Conservation (phyloP, 345 rosid species). For the Diplotaxis tenuifolia region DNA sequence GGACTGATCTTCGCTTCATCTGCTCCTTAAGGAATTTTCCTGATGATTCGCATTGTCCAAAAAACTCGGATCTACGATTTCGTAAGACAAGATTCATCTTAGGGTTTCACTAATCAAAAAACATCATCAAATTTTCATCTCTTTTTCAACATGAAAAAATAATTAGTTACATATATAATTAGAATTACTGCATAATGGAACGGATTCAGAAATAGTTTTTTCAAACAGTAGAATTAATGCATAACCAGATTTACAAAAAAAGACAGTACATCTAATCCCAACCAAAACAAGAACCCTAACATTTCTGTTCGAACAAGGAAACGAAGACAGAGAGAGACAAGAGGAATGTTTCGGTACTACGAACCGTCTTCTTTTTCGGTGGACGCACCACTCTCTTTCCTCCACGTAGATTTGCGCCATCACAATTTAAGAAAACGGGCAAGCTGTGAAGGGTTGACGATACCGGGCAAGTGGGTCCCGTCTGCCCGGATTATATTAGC, state of each 20-base stretch:
- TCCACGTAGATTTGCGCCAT: conserved; percentile 42
- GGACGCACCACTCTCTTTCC: conserved; percentile 29
- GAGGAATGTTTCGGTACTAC: neutral
- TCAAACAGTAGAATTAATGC: neutral
- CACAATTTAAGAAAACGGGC: conserved; percentile 58
- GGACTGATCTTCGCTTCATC: neutral
- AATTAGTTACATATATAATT: neutral
- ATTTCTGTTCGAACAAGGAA: conserved; percentile 27
- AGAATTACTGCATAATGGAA: neutral
- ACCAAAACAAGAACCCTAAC: conserved; percentile 15
- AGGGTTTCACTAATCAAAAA: neutral
- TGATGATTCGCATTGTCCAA: neutral
- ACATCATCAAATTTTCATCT: neutral
- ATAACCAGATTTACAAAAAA: conserved; percentile 23
- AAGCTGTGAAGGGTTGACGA: conserved; percentile 83
- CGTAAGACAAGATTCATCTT: conserved; percentile 6
- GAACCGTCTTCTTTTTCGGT: neutral
- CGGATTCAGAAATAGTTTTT: neutral
- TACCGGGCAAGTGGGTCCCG: conserved; percentile 72
- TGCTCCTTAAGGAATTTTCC: neutral
- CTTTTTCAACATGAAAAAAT: neutral
- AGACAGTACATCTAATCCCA: neutral
- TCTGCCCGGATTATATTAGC: conserved; percentile 57
- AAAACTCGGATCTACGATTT: conserved; percentile 9
- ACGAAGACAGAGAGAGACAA: conserved; percentile 16